Evolutionary conservation across 805 yeast species (phyloP), one percentile per base, ranked within the genome.

Genomic region (Ogataea methanolica): DNA sequence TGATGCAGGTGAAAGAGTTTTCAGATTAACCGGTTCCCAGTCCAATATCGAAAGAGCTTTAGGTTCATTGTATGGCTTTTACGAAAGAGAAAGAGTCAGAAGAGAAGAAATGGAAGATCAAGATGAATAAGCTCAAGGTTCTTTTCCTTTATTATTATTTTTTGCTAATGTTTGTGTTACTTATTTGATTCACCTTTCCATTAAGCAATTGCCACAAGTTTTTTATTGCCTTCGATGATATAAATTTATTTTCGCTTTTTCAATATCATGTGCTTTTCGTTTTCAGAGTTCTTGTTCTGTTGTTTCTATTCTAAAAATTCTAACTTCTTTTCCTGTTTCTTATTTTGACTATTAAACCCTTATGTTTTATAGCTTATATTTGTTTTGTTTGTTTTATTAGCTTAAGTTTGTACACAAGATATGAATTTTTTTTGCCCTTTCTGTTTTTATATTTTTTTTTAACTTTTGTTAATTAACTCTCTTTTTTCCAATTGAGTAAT

Each of bases 21-120:
- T 89, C 65, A 84, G 89, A 19, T 76, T 90, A 47, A 70, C 78
- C 33, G 96, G 96, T 41, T 61, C 78, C 26, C 60, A 73, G 29
- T 66, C 68, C 34, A 77, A 79, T 31, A 78, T 78, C 46, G 85
- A 82, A 54, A 75, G 72, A 52, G 88, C 88, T 26, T 68, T 79
- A 56, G 70, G 67, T 44, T 52, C 75, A 55, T 70, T 83, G 60
- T 76, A 78, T 57, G 79, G 76, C 58, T 81, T 77, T 54, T 72
- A 76, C 58, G 83, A 81, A 54, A 69, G 79, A 54, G 85, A 80
- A 61, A 76, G 75, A 57, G 61, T 57, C 47, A 62, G 67, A 56
- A 60, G 67, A 46, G 51, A 56, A 36, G 55, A 54, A 37, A 39
- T 46, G 43, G 54, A 44, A 37, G 42, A 42, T 31, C 45, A 46